phyloP scores from a whole-genome alignment of 2,329 filamentous ascomycete species.

The Penicillium decumbens region DNA sequence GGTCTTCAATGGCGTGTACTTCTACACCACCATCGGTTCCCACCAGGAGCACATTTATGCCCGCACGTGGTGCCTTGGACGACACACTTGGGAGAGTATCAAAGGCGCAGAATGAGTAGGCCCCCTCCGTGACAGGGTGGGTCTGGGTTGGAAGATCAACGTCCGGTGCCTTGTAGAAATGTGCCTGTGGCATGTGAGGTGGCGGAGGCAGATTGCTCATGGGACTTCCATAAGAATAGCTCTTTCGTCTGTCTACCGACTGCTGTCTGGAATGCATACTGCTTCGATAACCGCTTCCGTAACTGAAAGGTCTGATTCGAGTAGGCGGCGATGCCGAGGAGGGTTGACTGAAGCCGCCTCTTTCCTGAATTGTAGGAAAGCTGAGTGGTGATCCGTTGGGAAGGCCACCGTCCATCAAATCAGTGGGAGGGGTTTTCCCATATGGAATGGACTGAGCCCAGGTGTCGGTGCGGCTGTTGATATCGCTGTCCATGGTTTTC shows the following conservation, averaged over 20 bases:
- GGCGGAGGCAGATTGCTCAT: conserved; percentile 48
- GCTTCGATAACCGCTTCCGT: conserved; percentile 37
- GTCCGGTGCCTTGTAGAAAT: conserved; percentile 72
- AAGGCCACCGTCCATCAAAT: conserved; percentile 34
- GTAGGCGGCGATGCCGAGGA: conserved; percentile 43
- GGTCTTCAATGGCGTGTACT: conserved; percentile 67
- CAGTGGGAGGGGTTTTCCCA: conserved; percentile 43
- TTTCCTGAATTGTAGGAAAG: conserved; percentile 36
- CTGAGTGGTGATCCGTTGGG: conserved; percentile 39
- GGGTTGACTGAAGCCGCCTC: conserved; percentile 40
- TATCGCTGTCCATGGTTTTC: conserved; percentile 32
- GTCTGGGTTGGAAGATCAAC: conserved; percentile 51
- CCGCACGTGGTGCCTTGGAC: conserved; percentile 37
- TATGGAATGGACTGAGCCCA: conserved; percentile 45
- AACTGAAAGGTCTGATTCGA: conserved; percentile 42
- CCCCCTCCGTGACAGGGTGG: conserved; percentile 41
- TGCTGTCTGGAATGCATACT: conserved; percentile 36
- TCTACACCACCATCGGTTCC: conserved; percentile 78
- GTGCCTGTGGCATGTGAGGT: conserved; percentile 69
- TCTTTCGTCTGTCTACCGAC: conserved; percentile 38
- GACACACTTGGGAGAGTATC: conserved; percentile 58
- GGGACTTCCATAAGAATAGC: conserved; percentile 36
- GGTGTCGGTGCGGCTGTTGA: conserved; percentile 38
- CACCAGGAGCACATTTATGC: conserved; percentile 65
- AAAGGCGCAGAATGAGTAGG: conserved; percentile 75